These are phyloP conservation scores for Grosmannia serpens DNA, from an alignment of 2,329 filamentous ascomycete species.

Conservation along the genomic window DNA sequence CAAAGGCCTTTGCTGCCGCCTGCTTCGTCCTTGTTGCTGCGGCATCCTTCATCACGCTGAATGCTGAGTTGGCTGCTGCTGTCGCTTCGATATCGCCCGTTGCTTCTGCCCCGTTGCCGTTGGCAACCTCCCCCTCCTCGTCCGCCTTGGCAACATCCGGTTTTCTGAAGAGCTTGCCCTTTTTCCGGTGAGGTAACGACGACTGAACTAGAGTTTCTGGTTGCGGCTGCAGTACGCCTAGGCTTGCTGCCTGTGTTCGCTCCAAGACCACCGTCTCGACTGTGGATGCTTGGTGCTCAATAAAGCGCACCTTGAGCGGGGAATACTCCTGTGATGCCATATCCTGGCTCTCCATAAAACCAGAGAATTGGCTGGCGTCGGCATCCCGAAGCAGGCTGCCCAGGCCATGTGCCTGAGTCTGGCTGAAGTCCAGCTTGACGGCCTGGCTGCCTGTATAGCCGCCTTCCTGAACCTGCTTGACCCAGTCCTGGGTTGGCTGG, in stretches of 20 bases:
- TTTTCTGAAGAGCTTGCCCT: conserved; percentile 40
- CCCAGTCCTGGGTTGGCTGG: conserved; percentile 27
- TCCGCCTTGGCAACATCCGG: conserved; percentile 24
- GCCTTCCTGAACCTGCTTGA: conserved; percentile 9
- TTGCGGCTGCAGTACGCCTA: conserved; percentile 7
- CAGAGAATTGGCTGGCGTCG: conserved; percentile 49
- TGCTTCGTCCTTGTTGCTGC: conserved; percentile 22
- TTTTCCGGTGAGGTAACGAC: conserved; percentile 39
- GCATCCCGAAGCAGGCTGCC: conserved; percentile 41
- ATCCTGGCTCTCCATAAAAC: conserved; percentile 46
- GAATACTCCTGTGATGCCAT: conserved; percentile 62
- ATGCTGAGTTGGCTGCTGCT: conserved; percentile 9
- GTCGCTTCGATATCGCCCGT: not conserved
- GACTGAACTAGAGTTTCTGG: conserved; percentile 16
- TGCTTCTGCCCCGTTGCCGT: not conserved
- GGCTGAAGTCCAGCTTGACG: conserved; percentile 45
- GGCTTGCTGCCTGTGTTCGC: not conserved
- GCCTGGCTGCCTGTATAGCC: conserved; percentile 25
- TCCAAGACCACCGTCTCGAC: conserved; percentile 54
- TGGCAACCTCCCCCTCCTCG: conserved; percentile 21
- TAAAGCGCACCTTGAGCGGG: conserved; percentile 57
- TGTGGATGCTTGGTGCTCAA: conserved; percentile 54
- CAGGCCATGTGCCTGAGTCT: conserved; percentile 48
- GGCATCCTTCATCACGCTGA: conserved; percentile 22
- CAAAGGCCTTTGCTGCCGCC: conserved; percentile 32